Evolutionary conservation across 345 rosid genomes (phyloP).

Genomic region (Lumnitzera littorea): DNA sequence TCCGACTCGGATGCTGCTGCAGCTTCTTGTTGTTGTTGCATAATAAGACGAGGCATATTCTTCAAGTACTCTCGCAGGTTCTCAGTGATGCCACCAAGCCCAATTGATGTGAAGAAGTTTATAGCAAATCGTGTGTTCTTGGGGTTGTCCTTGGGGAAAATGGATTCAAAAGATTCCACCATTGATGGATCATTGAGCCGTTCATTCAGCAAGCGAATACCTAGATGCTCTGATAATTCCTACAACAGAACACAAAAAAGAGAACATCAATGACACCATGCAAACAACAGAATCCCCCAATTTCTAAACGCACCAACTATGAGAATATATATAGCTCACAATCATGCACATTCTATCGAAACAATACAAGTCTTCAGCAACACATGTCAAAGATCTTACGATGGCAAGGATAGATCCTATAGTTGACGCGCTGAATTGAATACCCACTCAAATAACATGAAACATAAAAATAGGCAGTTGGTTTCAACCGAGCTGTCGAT

Average conservation of each 20-base stretch:
- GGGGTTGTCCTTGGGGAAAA: constrained; percentile 86
- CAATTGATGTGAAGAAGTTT: constrained; percentile 93
- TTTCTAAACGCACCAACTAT: no score
- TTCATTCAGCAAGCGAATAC: constrained; percentile 71
- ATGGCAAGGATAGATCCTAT: no score
- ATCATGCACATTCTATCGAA: no score
- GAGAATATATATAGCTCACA: no score
- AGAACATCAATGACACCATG: no score
- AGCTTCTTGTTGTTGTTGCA: constrained; percentile 68
- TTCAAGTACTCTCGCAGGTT: constrained; percentile 79
- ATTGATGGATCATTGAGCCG: constrained; percentile 66
- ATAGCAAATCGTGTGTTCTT: constrained; percentile 88
- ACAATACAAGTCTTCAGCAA: no score
- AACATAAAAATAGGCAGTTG: no score
- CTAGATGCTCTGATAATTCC: constrained; percentile 92
- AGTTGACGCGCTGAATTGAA: no score
- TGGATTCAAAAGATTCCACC: constrained; percentile 73
- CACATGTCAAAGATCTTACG: no score
- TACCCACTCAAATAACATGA: no score
- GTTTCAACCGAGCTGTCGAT: no score
- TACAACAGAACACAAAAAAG: constrained; percentile 24
- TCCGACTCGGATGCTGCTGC: constrained; percentile 30
- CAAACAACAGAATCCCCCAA: no score
- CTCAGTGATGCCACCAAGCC: constrained; percentile 97
- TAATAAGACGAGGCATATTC: constrained; percentile 93